Base-by-base conservation (phyloP, 1,284 basidiomycete genomes). In the Pseudozyma tsukubaensis region DNA sequence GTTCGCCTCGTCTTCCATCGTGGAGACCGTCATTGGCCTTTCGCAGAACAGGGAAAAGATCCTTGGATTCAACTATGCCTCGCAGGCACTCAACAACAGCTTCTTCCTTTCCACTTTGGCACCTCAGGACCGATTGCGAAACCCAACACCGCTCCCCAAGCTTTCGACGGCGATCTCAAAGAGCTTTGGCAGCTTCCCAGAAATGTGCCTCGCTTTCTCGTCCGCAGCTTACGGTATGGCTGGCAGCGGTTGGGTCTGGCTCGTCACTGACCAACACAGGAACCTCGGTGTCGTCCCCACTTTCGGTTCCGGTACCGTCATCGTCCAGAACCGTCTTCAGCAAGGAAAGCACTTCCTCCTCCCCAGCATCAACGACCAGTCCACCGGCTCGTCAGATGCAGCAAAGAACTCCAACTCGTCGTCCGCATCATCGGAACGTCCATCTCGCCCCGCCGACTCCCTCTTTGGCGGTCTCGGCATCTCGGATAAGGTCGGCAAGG, bases 51-150 rank as follows among this genome's bases (percentile, higher is more conserved):
- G 89, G 43, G 87, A 88, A 39, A 86, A 89, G 67, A 88, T 90
- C 4, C 86, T 95, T 50, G 90, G 90, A 39, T 98, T 95, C 87
- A 97, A 94, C 86, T 94, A 95, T 81, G 94, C 94, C 3, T 92
- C 92, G 70, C 89, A 94, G 55, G 93, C 96, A 12, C 87, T 97
- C 72, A 99, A 99, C 87, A 98, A 97, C 85, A 91, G 90, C 80
- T 99, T 94, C 88, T 99, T 98, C 88, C 88, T 99, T 32, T 89
- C 92, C 78, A 88, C 88, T 60, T 87, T 99, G 35, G 64, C 63
- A 40, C 72, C 72, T 12, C 72, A 75, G 45, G 60, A 65, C 16
- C 44, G 49, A n/a, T 43, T 75, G 39, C 56, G 68, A 4, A 67
- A 65, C 61, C 51, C 60, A 14, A 65, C 73, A 36, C 73, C 73